These are phyloP conservation scores for Cercis canadensis DNA, from an alignment of 306 rosid genomes.

Conservation along the genomic window DNA sequence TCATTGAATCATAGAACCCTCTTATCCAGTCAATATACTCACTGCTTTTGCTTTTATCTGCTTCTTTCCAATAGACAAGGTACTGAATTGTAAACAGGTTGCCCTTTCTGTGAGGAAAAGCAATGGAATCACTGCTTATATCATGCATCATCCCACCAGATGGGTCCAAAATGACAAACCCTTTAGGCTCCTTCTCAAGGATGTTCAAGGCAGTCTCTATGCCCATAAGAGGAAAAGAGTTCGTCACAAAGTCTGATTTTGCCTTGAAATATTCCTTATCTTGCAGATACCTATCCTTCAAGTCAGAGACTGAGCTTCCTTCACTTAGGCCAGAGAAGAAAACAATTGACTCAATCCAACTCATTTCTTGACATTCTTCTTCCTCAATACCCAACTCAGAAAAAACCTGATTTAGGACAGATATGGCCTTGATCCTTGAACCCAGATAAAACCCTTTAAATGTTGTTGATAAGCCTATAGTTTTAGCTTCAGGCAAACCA, in stretches of 20 bases:
- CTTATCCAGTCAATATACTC: constrained; percentile 71
- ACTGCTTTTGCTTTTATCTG: constrained; percentile 48
- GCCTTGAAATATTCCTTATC: constrained; percentile 69
- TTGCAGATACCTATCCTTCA: constrained; percentile 53
- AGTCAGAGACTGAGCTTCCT: constrained; percentile 51
- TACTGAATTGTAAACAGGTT: constrained; percentile 72
- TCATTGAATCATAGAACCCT: constrained; percentile 61
- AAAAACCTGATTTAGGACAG: constrained; percentile 46
- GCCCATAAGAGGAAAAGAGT: constrained; percentile 49
- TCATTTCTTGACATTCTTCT: constrained; percentile 70
- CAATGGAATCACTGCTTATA: constrained; percentile 68
- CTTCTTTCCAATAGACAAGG: constrained; percentile 63
- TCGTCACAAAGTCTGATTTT: constrained; percentile 68
- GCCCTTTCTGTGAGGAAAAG: constrained; percentile 81
- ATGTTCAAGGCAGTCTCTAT: constrained; percentile 49
- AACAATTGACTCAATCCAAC: constrained; percentile 73
- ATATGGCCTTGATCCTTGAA: constrained; percentile 40
- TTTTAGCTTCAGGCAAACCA: constrained; percentile 57
- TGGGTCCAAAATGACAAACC: constrained; percentile 66
- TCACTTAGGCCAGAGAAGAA: constrained; percentile 65
- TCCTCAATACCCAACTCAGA: constrained; percentile 53
- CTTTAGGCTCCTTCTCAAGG: constrained; percentile 67
- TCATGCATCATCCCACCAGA: constrained; percentile 70
- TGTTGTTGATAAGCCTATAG: constrained; percentile 53
- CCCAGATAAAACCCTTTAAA: constrained; percentile 68